Evolutionary conservation across 768 basidiomycete species (phyloP), one percentile per base, ranked within the genome.

Genomic region (Collybia nuda): DNA sequence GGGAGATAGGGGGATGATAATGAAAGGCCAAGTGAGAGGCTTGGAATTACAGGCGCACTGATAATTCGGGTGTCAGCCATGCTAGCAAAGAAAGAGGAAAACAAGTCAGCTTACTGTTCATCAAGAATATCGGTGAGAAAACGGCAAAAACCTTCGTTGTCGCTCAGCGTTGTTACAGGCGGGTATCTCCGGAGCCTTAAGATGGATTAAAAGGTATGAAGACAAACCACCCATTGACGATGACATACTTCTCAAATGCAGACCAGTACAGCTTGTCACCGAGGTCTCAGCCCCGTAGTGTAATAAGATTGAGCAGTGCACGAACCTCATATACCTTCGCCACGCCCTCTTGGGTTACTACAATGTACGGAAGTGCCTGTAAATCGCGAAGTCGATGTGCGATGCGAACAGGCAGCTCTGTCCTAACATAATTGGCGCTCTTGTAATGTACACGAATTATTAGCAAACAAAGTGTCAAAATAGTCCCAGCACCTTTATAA

Each of bases 391-490:
- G 69, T 41, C 93, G 80, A 65, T 95, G 93, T 3, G 92, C 87
- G 60, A 94, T 88, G 32, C 93, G 83, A 12, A 93, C 84, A 8
- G 93, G 93, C 5, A 96, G 70, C 62, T 96, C 93, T 4, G 88
- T 89, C 45, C 92, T 84, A 38, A 96, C 90, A 67, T 93, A 92
- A 64, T 93, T 93, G 47, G 90, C 92, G 55, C 88, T 91, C 91
- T 93, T 19, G 39, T 51, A 1, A 47, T 19, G 49, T 38, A 29
- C 37, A 24, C 11, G 26, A 35, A 24, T 6, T n/a, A 19, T 23
- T 5, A n/a, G n/a, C 24, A 17, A 19, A 14, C 21, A 22, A 15
- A 21, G 15, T n/a, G 24, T 18, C 6, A 18, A 11, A 37, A 44
- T 72, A 11, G 14, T 11, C 12, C 7, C 32, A 32, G 32, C 58